A percentile compares a stretch with the other conserved stretches of the same genome.
phyloP scores from a whole-genome alignment of 805 yeast species.

The Wickerhamiella brachini region DNA sequence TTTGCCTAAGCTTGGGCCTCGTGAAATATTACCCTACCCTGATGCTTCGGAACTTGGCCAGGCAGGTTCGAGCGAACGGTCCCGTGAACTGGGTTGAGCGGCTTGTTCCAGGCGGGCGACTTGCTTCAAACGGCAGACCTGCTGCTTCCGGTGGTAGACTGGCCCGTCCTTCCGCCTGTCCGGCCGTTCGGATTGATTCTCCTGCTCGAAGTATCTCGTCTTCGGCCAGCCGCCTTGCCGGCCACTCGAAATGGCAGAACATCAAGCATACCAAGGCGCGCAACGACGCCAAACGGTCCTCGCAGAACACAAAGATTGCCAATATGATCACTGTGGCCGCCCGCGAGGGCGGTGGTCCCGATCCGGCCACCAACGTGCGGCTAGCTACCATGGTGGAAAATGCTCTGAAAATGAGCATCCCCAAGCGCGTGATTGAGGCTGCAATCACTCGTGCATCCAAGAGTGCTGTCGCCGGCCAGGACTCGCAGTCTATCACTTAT shows the following conservation, averaged over 20 bases:
- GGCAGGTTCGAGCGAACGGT: no score
- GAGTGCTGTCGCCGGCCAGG: constrained; percentile 56
- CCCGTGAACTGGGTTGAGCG: no score
- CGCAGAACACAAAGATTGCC: constrained; percentile 56
- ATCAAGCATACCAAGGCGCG: constrained; percentile 90
- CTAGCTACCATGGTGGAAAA: constrained; percentile 61
- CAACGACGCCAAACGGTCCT: constrained; percentile 68
- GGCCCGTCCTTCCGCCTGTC: no score
- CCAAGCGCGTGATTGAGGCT: constrained; percentile 73
- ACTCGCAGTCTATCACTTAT: constrained; percentile 43
- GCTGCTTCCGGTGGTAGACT: no score
- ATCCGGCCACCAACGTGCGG: constrained; percentile 44
- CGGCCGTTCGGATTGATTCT: no score
- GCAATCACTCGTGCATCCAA: constrained; percentile 52
- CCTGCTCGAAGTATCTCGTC: no score
- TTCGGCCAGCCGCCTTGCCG: no score
- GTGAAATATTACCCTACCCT: no score
- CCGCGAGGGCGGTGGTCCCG: constrained; percentile 50
- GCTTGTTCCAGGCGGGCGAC: no score
- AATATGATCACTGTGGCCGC: constrained; percentile 64
- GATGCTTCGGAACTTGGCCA: no score
- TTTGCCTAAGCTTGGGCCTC: no score
- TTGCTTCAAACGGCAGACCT: no score
- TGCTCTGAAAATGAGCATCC: constrained; percentile 62
- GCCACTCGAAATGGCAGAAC: constrained; percentile 93